Evolutionary conservation across 2,329 filamentous ascomycete species (phyloP), one percentile per base, ranked within the genome.

Genomic region (Curvularia verruculosa): DNA sequence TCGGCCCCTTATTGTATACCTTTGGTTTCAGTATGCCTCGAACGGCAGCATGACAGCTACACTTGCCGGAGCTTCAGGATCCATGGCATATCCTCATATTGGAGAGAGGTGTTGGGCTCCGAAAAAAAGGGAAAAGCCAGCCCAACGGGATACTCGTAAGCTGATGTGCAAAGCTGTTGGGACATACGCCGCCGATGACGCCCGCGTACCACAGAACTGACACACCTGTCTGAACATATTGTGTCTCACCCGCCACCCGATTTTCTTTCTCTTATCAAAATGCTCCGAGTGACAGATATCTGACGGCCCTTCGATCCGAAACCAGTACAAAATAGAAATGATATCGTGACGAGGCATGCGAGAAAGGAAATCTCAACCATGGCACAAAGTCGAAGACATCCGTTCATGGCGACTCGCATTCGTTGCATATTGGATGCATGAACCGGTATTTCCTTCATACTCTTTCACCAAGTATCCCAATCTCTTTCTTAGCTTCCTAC

Each of bases 131-230:
- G 23, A 12, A 21, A 18, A 28, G 31, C 26, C 1, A 29, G 34
- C 31, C 15, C 26, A 28, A 40, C 10, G 8, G 7, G 18, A 31
- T 19, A 3, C 21, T 9, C n/a, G 19, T 28, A 41, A 50, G n/a
- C 13, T 26, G 26, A 15, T 24, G 19, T 40, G 34, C 19, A 2
- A 24, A 43, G 40, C 26, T 5, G 26, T 45, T 36, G 43, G 36
- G 45, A 34, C 49, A 36, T 52, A 18, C 18, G 23, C 54, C 43
- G 48, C 41, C n/a, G 40, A 52, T 52, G 49, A 52, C 49, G 54
- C 48, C 43, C 12, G 23, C 36, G 54, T 52, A 48, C 41, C 49
- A 56, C 13, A 36, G 34, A 54, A 28, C 28, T 44, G n/a, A 26
- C 48, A 46, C 54, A 31, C 39, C 43, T 41, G n/a, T 31, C 10